These are phyloP conservation scores for Kuraishia ogatae DNA, from an alignment of 805 yeast species.

Conservation along the genomic window DNA sequence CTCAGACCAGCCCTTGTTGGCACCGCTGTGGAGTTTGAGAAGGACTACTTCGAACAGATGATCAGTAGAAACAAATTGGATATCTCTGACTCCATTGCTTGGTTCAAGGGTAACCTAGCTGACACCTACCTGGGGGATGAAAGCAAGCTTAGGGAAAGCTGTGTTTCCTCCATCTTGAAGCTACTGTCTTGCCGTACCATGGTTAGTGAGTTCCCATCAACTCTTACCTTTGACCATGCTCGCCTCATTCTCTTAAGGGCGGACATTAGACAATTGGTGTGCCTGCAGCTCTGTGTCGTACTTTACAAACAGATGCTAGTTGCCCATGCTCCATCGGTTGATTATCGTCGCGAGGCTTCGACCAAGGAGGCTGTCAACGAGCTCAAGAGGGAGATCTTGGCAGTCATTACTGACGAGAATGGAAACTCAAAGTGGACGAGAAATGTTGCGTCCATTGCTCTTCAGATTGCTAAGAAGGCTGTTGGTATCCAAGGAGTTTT, in stretches of 20 bases:
- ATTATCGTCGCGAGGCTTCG: constrained; percentile 25
- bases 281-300: constrained; percentile 65
- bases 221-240: constrained; percentile 78
- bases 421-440: constrained; percentile 90
- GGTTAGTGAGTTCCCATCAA: constrained; percentile 76
- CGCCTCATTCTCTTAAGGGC: constrained; percentile 72
- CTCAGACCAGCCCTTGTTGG: constrained; percentile 77
- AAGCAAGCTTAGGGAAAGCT: constrained; percentile 25
- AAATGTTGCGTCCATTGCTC: constrained; percentile 62
- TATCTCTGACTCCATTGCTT: constrained; percentile 49
- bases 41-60: constrained; percentile 62
- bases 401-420: constrained; percentile 76
- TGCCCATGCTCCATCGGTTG: constrained; percentile 21
- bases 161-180: constrained; percentile 47
- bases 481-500: constrained; percentile 5
- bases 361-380: constrained; percentile 29
- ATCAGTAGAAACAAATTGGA: constrained; percentile 48
- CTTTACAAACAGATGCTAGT: constrained; percentile 60
- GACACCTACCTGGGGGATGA: constrained; percentile 9
- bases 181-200: constrained; percentile 70
- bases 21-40: constrained; percentile 83
- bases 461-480: constrained; percentile 46
- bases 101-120: constrained; percentile 43
- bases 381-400: constrained; percentile 63
- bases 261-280: constrained; percentile 77